Conservation (phyloP, 2,329 filamentous ascomycete species). For the Stagonosporopsis vannaccii region DNA sequence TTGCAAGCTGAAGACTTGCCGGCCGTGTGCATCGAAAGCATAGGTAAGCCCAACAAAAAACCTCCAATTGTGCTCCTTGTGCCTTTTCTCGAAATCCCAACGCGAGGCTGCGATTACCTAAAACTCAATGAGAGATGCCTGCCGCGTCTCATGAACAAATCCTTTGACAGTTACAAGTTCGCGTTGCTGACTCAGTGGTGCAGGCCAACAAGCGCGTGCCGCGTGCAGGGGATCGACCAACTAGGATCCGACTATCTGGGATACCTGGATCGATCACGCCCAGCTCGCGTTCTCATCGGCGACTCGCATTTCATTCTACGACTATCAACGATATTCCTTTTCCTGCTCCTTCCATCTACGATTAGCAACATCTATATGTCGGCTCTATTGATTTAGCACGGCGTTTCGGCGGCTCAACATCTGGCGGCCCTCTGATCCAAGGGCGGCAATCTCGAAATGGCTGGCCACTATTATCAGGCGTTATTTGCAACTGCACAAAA, state of each 20-base stretch:
- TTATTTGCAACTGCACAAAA: conserved; percentile 40
- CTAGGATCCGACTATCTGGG: conserved; percentile 24
- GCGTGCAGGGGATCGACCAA: conserved; percentile 33
- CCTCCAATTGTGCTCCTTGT: not conserved
- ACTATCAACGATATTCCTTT: conserved; percentile 19
- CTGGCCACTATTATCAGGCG: conserved; percentile 27
- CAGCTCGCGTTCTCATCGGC: conserved; percentile 25
- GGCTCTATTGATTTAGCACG: conserved; percentile 45
- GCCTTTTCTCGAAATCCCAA: not conserved
- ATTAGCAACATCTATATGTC: conserved; percentile 24
- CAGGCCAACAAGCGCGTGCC: conserved; percentile 32
- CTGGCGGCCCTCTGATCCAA: conserved; percentile 28
- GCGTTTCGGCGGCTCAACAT: conserved; percentile 41
- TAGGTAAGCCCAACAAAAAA: conserved; percentile 35
- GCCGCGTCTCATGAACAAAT: conserved; percentile 20
- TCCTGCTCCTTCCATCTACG: conserved; percentile 17
- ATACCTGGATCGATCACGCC: conserved; percentile 21
- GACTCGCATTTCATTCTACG: conserved; percentile 15
- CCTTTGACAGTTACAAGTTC: conserved; percentile 24
- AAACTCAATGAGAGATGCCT: conserved; percentile 3
- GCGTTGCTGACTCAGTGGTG: conserved; percentile 34
- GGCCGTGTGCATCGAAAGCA: conserved; percentile 55
- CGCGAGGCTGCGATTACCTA: conserved; percentile 18
- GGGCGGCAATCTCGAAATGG: conserved; percentile 35
- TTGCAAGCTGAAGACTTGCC: conserved; percentile 61